Evolutionary conservation across 805 yeast genomes (phyloP), one percentile per base, ranked within the genome.

Genomic region (Scheffersomyces lignosus): DNA sequence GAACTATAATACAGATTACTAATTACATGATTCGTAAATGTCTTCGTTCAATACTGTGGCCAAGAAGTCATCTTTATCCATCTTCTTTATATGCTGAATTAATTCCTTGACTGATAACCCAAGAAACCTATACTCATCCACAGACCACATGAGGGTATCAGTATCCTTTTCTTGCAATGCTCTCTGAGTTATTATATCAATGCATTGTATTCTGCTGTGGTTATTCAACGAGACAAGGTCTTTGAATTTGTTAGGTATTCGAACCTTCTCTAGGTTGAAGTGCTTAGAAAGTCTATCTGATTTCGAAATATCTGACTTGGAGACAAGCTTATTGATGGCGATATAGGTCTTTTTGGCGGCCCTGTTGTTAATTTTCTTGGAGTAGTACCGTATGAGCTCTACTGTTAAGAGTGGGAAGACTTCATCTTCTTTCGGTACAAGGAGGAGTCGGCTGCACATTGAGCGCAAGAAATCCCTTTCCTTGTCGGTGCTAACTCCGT

Each of bases 71-170:
- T 28, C 7, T 16, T 18, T 16, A 13, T 7, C 25, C 18, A 37
- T 15, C 14, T 26, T 32, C 17, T 9, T 12, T 10, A 41, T 31
- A 20, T 20, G 24, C 10, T 20, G 24, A 20, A 51, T 15, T 6
- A 51, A 38, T n/a, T 54, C 55, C 16, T 42, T 27, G 12, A 58
- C 34, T 15, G 45, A 34, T 18, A 52, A 36, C 2, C 72, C 72
- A 22, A 51, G 36, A 8, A 38, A 32, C 33, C 64, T 51, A 38
- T 65, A 47, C 40, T 64, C 70, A 5, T 50, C 45, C 4, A 59
- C 50, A 26, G 52, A 48, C 72, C 72, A 67, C 16, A 36, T 17
- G 3, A 62, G 25, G 6, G 53, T 40, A 3, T 37, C 41, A 4
- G 13, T 5, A 32, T 66, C 65, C 12, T 52, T 40, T 9, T 56